Conservation (phyloP, 345 rosid genomes). For the Isatis tinctoria region DNA sequence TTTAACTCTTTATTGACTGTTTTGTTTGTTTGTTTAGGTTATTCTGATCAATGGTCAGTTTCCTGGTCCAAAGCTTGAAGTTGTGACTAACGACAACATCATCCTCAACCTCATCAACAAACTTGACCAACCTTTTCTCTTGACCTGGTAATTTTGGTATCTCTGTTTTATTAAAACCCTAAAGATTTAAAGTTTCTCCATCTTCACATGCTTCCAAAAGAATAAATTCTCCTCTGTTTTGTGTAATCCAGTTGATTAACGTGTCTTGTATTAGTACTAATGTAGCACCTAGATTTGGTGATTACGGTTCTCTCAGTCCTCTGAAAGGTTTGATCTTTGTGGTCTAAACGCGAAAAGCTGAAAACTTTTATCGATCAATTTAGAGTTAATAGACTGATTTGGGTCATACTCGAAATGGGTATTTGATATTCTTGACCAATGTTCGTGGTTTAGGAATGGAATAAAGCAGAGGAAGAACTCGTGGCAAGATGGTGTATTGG, state of each 20-base stretch:
- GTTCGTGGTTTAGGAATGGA: conserved; percentile 60
- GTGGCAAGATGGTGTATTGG: conserved; percentile 82
- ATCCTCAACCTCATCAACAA: conserved; percentile 87
- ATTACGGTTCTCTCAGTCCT: not conserved
- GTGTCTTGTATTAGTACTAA: not conserved
- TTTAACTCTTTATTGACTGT: not conserved
- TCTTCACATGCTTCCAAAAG: not conserved
- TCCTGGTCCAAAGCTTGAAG: conserved; percentile 94
- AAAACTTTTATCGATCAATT: not conserved
- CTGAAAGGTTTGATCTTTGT: not conserved
- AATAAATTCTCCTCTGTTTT: not conserved
- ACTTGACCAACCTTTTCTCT: conserved; percentile 90
- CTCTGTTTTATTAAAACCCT: not conserved
- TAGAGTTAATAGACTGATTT: not conserved
- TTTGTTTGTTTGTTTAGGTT: conserved; percentile 42
- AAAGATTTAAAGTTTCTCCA: not conserved
- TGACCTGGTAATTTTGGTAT: conserved; percentile 58
- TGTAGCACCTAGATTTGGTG: not conserved
- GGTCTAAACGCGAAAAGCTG: not conserved
- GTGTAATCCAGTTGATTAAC: not conserved
- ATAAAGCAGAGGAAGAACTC: conserved; percentile 86
- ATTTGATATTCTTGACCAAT: not conserved
- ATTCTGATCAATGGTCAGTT: conserved; percentile 95
- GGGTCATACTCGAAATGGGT: not conserved
- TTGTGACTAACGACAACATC: conserved; percentile 88